phyloP scores from a whole-genome alignment of 1,284 basidiomycete species.

The Chiua sp. region DNA sequence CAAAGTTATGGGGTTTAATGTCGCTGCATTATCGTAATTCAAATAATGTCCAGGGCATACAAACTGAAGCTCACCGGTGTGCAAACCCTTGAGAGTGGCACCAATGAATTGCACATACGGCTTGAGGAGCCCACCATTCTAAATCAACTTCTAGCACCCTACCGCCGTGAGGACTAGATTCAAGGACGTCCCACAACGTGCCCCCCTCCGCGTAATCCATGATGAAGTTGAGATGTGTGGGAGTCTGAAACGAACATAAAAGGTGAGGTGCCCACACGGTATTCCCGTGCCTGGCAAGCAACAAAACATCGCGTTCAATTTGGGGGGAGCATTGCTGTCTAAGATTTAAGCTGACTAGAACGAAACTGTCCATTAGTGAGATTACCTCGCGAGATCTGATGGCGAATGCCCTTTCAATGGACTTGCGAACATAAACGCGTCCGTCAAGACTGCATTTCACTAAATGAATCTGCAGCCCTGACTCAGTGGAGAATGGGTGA shows the following conservation, averaged over 20 bases:
- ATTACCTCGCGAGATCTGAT: slow-evolving; percentile 71
- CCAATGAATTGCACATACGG: slow-evolving; percentile 85
- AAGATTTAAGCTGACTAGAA: slow-evolving; percentile 1
- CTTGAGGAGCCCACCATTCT: slow-evolving; percentile 84
- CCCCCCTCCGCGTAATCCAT: slow-evolving; percentile 87
- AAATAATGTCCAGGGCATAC: not conserved
- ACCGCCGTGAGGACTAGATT: slow-evolving; percentile 69
- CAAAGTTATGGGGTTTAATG: slow-evolving; percentile 94
- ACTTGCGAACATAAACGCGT: slow-evolving; percentile 82
- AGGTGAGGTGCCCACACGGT: slow-evolving; percentile 76
- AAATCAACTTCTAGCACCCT: slow-evolving; percentile 70
- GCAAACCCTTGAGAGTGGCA: slow-evolving; percentile 85
- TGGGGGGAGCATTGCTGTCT: slow-evolving; percentile 80
- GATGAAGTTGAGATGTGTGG: slow-evolving; percentile 74
- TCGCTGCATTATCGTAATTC: slow-evolving; percentile 57
- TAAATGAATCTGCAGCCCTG: slow-evolving; percentile 70
- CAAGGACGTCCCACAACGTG: slow-evolving; percentile 84
- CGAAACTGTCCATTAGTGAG: slow-evolving; percentile 9
- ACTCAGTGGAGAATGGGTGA: slow-evolving; percentile 1
- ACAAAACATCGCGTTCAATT: slow-evolving; percentile 76
- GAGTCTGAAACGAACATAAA: slow-evolving; percentile 81
- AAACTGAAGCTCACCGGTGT: slow-evolving; percentile 65
- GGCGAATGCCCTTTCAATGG: slow-evolving; percentile 75
- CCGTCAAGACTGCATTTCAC: slow-evolving; percentile 76
- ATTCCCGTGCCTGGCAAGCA: slow-evolving; percentile 58